Base-by-base conservation (phyloP, 306 rosid species). In the Trifolium repens region DNA sequence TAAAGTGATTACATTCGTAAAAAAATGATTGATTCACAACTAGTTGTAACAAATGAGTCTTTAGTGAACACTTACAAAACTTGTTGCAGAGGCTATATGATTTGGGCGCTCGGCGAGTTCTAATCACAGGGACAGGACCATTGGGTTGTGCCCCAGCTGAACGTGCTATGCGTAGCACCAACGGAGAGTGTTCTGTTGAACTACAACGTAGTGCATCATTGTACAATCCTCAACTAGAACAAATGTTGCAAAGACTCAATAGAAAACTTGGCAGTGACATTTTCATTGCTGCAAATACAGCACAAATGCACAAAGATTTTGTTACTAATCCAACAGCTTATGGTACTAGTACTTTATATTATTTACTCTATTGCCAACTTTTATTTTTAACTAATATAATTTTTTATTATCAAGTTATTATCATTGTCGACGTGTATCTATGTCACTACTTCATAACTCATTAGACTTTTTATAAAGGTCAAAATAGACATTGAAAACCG, bases 101-200 rank as follows among this genome's bases (percentile, higher is more conserved):
- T 11, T 71, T 89, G 5, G 97, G 93, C 52, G 93, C 85, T 3
- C 24, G 91, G 7, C 74, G 96, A 75, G 90, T 89, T 40, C 26
- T 89, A 26, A 96, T 91, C 67, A 88, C 96, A 0, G 96, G 97
- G 0, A 86, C 93, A 0, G 90, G 96, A 57, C 91, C 90, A 16
- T 1, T 92, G 68, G 97, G 93, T 2, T 87, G 97, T 67, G 96
- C 54, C 27, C 96, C 93, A 0, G 93, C 96, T 12, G 97, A 92
- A 55, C 50, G 85, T 54, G 97, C 93, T 1, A 10, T 0, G 71
- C 79, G 81, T 1, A 9, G 80, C 43, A 78, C 43, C n/a, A 85
- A 89, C 63, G 96, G 97, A 5, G n/a, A 62, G 37, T 88, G 97
- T 67, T 80, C 90, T 2, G 37, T 62, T 1, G 89, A 89, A 34